These are phyloP conservation scores for Orbilia ellipsospora DNA, from an alignment of 2,329 filamentous ascomycete genomes.

Conservation along the genomic window DNA sequence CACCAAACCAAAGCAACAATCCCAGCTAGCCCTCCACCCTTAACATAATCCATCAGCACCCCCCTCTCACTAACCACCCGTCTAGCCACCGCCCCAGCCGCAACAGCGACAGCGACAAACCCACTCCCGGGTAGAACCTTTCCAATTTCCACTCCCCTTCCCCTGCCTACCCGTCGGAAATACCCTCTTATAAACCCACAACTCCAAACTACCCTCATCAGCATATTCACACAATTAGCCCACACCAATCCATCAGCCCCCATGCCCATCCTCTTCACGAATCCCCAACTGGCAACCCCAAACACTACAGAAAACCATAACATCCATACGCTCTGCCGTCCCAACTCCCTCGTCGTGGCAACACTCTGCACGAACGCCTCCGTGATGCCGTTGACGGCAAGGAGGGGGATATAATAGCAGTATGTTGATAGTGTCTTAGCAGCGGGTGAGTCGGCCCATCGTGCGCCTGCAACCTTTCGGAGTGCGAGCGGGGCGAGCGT, in stretches of 20 bases:
- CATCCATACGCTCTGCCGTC: constrained; percentile 86
- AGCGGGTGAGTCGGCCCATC: constrained; percentile 80
- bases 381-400: constrained; percentile 89
- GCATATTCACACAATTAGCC: constrained; percentile 92
- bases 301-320: constrained; percentile 80
- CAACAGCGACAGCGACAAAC: constrained; percentile 54
- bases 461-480: constrained; percentile 77
- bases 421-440: constrained; percentile 80
- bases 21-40: constrained; percentile 36
- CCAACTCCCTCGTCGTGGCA: constrained; percentile 78
- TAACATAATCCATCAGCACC: constrained; percentile 45
- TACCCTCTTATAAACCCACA: constrained; percentile 75
- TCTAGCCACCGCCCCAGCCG: constrained; percentile 54
- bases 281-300: constrained; percentile 77
- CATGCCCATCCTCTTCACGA: constrained; percentile 74
- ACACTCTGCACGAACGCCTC: constrained; percentile 94
- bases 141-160: constrained; percentile 20
- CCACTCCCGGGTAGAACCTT: constrained; percentile 53
- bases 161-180: constrained; percentile 63
- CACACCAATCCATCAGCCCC: constrained; percentile 84
- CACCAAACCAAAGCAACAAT: constrained; percentile 55
- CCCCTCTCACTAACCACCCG: constrained; percentile 49
- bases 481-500: constrained; percentile 78
- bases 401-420: constrained; percentile 90
- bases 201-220: constrained; percentile 84